Conservation (phyloP, 2,329 filamentous ascomycete genomes). For the Colletotrichum trifolii region DNA sequence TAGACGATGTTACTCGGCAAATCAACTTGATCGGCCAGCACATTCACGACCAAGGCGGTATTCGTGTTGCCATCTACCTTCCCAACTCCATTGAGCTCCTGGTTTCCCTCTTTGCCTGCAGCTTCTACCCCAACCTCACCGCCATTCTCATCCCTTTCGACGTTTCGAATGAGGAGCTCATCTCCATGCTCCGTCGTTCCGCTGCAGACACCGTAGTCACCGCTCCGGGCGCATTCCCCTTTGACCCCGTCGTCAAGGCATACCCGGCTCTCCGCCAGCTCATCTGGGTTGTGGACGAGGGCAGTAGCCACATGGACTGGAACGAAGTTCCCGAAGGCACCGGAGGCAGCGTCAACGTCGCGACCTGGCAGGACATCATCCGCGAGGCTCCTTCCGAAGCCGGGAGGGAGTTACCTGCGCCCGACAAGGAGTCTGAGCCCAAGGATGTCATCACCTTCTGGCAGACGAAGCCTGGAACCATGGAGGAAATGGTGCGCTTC, state of each 20-base stretch:
- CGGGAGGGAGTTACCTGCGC: conserved; percentile 71
- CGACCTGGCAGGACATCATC: conserved; percentile 93
- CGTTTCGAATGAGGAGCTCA: conserved; percentile 74
- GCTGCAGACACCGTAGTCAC: conserved; percentile 86
- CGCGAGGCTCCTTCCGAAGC: conserved; percentile 72
- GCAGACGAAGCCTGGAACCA: conserved; percentile 62
- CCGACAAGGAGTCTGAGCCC: conserved; percentile 64
- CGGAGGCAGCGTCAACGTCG: conserved; percentile 79
- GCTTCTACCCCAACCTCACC: conserved; percentile 84
- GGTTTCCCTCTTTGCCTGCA: conserved; percentile 83
- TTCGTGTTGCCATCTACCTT: conserved; percentile 87
- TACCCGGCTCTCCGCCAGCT: conserved; percentile 80
- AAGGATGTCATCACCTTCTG: conserved; percentile 75
- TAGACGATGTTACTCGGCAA: conserved; percentile 80
- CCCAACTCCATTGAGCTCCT: conserved; percentile 94
- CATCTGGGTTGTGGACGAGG: conserved; percentile 92
- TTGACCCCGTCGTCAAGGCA: conserved; percentile 75
- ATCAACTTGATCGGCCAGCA: conserved; percentile 89
- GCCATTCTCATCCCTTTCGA: conserved; percentile 89
- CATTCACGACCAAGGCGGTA: conserved; percentile 76
- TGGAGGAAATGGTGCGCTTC: conserved; percentile 82
- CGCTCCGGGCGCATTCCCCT: conserved; percentile 86
- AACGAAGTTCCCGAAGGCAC: conserved; percentile 85
- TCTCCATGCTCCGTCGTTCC: conserved; percentile 77
- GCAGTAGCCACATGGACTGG: conserved; percentile 95